Base-by-base conservation (phyloP, 192 early-diverging fungal species). In the Fimicolochytrium jonesii region DNA sequence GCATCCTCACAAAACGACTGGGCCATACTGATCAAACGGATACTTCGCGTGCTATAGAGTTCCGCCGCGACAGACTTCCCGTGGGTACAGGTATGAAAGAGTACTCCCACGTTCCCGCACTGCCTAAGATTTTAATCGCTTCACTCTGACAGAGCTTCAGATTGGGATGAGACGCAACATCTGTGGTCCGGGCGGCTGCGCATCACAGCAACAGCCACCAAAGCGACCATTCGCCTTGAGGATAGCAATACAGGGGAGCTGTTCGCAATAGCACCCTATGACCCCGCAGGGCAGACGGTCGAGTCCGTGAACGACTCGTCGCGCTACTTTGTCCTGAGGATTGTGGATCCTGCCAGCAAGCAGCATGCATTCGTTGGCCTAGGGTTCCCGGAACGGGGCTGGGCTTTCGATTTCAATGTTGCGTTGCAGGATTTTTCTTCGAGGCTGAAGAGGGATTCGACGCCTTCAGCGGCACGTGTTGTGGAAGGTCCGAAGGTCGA, bases 371-470 rank as follows among this genome's bases (percentile, higher is more conserved):
- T 86, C 67, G 75, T 94, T 54, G 92, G 92, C 10, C 71, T 94
- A 48, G 92, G 92, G 10, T 94, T 94, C 64, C 69, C 78, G 36
- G 92, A 94, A 67, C 78, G 92, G 13, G 79, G 77, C 30, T 75
- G 81, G 59, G 87, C 92, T 2, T 94, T 94, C 75, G 92, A 94
- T 67, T 92, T 92, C 55, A 92, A 94, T 62, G 92, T 94, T 3
- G 86, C 90, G 1, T 69, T 94, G 3, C 90, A 92, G 71, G 92
- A 94, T 70, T 85, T 83, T 61, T 67, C 72, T n/a, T 35, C 17
- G 10, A 48, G 28, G 41, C 36, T 25, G 36, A 17, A 25, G 20
- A 34, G 15, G 42, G 30, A 22, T 45, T n/a, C n/a, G n/a, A n/a
- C n/a, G n/a, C n/a, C n/a, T n/a, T n/a, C n/a, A n/a, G n/a, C 49